These are phyloP conservation scores for Globisporangium paroecandrum DNA, from an alignment of 352 stramenopile genomes.

Conservation along the genomic window DNA sequence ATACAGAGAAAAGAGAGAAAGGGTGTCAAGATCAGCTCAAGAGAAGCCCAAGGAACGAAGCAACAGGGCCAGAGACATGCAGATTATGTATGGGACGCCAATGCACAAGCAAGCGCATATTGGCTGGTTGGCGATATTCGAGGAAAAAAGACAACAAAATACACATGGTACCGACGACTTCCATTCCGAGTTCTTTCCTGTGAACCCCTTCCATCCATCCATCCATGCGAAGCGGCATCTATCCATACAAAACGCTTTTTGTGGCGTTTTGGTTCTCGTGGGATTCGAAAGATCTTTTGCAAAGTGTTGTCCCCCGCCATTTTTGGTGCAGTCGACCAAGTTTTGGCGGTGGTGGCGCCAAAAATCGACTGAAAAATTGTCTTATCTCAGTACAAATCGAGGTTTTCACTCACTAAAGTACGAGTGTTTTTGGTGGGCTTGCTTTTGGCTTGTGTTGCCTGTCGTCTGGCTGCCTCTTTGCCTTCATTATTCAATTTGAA, in stretches of 20 bases:
- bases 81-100: neutral
- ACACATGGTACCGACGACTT: neutral
- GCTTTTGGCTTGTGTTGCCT: neutral
- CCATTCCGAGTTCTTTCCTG: neutral
- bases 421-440: neutral
- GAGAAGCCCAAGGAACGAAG: neutral
- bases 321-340: neutral
- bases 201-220: no score
- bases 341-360: neutral
- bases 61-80: neutral
- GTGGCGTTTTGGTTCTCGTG: neutral
- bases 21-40: neutral
- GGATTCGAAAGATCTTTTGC: neutral
- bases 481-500: conserved; percentile 18
- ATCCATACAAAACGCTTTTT: no score
- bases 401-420: neutral
- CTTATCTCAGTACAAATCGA: conserved; percentile 3
- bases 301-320: conserved; percentile 3
- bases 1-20: neutral
- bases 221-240: no score
- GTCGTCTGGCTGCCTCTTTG: neutral
- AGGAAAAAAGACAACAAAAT: neutral
- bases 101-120: neutral
- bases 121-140: neutral
- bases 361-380: neutral